Evolutionary conservation across 495 filamentous ascomycete genomes (phyloP).

Genomic region (Ramalina peruviana): DNA sequence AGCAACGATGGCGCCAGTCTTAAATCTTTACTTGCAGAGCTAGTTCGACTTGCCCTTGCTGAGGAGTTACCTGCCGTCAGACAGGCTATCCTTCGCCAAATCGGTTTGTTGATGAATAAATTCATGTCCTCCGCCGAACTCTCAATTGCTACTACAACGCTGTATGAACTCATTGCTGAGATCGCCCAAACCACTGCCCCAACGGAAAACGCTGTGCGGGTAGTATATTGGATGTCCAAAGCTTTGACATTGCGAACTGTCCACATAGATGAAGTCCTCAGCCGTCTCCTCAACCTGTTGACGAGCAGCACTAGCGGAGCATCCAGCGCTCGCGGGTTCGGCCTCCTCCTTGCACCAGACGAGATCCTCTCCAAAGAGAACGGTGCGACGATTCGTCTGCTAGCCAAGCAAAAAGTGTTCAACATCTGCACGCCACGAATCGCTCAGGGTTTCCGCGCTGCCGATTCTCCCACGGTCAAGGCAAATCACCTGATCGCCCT

Average conservation of each 20-base stretch:
- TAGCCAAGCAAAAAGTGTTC: conserved; percentile 54
- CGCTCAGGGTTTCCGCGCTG: conserved; percentile 36
- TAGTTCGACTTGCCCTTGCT: conserved; percentile 25
- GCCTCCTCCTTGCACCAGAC: conserved; percentile 46
- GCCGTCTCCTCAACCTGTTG: conserved; percentile 42
- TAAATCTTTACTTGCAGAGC: conserved; percentile 26
- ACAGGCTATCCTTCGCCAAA: conserved; percentile 41
- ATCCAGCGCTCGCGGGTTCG: conserved; percentile 41
- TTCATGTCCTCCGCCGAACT: conserved; percentile 39
- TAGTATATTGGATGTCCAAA: conserved; percentile 42
- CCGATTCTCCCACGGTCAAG: conserved; percentile 30
- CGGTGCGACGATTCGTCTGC: conserved; percentile 46
- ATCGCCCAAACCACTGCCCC: conserved; percentile 11
- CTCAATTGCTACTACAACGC: conserved; percentile 20
- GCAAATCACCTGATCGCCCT: conserved; percentile 53
- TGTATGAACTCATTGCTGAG: conserved; percentile 14
- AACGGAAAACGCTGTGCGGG: conserved; percentile 15
- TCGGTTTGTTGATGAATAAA: conserved; percentile 54
- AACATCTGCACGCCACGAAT: conserved; percentile 45
- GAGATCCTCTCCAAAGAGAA: conserved; percentile 52
- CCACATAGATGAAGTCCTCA: conserved; percentile 35
- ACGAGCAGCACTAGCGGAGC: conserved; percentile 31
- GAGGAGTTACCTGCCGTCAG: conserved; percentile 29
- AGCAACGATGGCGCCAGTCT: conserved; percentile 15
- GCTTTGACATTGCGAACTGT: conserved; percentile 37